phyloP scores from a whole-genome alignment of 306 rosid genomes.

The Medicago arabica region DNA sequence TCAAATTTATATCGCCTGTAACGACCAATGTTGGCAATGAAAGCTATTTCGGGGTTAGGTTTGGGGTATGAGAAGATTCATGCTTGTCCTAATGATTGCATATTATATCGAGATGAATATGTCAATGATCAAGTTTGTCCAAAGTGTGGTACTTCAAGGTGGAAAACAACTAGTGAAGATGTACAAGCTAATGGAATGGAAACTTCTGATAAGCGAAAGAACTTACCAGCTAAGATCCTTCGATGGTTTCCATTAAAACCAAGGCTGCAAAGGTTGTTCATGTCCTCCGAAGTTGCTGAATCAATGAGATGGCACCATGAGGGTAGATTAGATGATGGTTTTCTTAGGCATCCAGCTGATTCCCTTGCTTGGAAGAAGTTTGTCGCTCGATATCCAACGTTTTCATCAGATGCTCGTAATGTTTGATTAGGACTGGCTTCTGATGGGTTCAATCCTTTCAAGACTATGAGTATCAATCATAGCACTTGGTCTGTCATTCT shows the following conservation, averaged over 20 bases:
- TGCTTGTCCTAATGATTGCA: too few relatives aligned
- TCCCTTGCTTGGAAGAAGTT: neutral
- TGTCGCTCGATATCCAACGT: neutral
- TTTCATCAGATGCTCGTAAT: neutral
- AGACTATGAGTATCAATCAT: neutral
- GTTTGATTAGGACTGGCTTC: neutral
- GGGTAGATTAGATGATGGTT: neutral
- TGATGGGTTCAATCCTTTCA: neutral
- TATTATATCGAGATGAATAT: too few relatives aligned
- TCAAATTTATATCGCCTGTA: conserved; percentile 80
- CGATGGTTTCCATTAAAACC: too few relatives aligned
- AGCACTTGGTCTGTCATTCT: neutral
- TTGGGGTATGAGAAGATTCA: too few relatives aligned
- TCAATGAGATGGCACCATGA: neutral
- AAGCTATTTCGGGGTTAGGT: conserved; percentile 18
- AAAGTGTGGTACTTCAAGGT: too few relatives aligned
- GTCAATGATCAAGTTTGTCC: too few relatives aligned
- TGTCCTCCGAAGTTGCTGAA: too few relatives aligned
- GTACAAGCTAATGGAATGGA: too few relatives aligned
- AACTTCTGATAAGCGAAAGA: too few relatives aligned
- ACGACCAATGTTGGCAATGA: conserved; percentile 67
- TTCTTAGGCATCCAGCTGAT: neutral
- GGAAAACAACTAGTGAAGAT: too few relatives aligned
- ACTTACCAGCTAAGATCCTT: too few relatives aligned
- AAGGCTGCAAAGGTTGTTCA: too few relatives aligned